Percentiles rank a stretch among this genome's conserved stretches.
Conservation (phyloP, 139 green algal species). For the Micractinium sp. region DNA sequence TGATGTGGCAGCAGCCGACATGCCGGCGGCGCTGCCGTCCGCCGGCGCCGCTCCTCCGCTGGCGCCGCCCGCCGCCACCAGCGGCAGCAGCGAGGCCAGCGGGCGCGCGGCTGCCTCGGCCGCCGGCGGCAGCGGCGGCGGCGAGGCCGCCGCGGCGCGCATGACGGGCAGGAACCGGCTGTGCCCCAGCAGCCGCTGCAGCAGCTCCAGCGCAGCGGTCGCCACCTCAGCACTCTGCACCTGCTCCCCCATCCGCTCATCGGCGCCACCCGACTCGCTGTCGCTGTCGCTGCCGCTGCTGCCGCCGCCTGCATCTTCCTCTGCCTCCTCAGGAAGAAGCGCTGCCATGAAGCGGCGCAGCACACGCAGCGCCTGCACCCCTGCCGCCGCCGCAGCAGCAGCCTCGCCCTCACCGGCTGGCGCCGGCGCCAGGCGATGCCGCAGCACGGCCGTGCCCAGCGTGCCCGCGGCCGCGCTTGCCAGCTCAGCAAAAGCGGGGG, state of each 20-base stretch:
- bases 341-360: constrained; percentile 65
- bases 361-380: constrained; percentile 9
- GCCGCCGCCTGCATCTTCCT: constrained; percentile 16
- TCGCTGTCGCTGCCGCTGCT: background rate
- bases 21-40: background rate
- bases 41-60: background rate
- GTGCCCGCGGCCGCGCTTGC: constrained; percentile 24
- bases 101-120: constrained; percentile 34
- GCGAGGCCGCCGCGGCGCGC: constrained; percentile 30
- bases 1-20: background rate
- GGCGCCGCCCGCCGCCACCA: background rate
- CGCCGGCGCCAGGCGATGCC: constrained; percentile 5
- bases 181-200: constrained; percentile 52
- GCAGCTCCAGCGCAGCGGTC: constrained; percentile 24
- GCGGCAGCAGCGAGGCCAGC: constrained; percentile 54
- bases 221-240: background rate
- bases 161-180: constrained; percentile 47
- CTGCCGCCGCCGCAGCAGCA: background rate
- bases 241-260: background rate
- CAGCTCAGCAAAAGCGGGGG: constrained; percentile 22
- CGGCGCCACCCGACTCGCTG: constrained; percentile 10
- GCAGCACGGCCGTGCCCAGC: constrained; percentile 51
- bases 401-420: background rate
- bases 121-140: constrained; percentile 40
- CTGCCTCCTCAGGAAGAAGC: constrained; percentile 55